Base-by-base conservation (phyloP, 2,329 filamentous ascomycete genomes). In the Alternaria ventricosa region DNA sequence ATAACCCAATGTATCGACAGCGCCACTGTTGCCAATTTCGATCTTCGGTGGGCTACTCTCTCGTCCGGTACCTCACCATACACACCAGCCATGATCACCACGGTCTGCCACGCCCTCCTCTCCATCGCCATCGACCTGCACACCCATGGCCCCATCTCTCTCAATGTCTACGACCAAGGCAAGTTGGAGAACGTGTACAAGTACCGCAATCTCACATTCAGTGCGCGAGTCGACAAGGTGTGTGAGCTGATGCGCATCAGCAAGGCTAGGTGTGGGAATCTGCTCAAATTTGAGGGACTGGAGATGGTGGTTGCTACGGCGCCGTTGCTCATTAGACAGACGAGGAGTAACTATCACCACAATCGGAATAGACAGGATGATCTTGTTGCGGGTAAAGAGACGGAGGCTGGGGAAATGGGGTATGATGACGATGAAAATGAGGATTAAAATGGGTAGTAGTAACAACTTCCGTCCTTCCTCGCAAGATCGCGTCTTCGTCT, bases 211-310 rank as follows among this genome's bases (percentile, higher is more conserved):
- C 5, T 54, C 6, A 30, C 9, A 11, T 65, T 65, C 27, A 5
- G n/a, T 8, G 33, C 28, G 11, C 55, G 63, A 11, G 57, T 65
- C 4, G 20, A 22, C 11, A 20, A 28, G 8, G 22, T 65, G 3
- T 65, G 63, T 41, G 36, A 54, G 8, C 25, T 65, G 27, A n/a
- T 65, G 36, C 41, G 45, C 1, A n/a, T 50, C 50, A 58, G 49
- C 6, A 65, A 62, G 46, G 28, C 45, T 8, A 28, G 63, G 6
- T 65, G 63, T 36, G 50, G 25, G 18, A 44, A 12, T 11, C 13
- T 62, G 18, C 13, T 65, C 3, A 45, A 44, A 1, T 36, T 25
- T 8, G 60, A 62, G 12, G 50, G 51, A 2, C n/a, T 65, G 55
- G 22, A 49, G 5, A 56, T 65, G 50, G 23, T 36, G 12, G 63